Conservation (phyloP, 257 asterid species). For the Nicotiana tabacum region DNA sequence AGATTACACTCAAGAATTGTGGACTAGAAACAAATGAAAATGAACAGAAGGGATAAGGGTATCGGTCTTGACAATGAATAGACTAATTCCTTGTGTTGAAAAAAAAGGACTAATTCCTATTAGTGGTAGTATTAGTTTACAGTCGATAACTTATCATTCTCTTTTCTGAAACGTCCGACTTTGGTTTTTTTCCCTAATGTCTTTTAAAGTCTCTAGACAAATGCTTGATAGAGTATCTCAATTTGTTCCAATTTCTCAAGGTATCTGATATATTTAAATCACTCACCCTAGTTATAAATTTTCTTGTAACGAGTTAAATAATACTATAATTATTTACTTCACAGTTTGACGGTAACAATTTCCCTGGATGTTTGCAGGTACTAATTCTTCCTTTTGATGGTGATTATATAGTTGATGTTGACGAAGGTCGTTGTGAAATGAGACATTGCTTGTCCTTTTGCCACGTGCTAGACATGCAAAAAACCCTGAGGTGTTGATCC, state of each 20-base stretch:
- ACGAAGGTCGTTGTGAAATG: not conserved
- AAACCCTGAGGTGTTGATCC: not conserved
- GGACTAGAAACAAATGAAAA: not conserved
- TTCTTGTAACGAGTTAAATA: no score
- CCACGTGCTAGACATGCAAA: not conserved
- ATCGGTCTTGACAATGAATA: no score
- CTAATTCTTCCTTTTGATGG: not conserved
- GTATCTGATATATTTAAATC: no score
- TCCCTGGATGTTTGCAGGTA: not conserved
- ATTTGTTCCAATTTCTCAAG: not conserved
- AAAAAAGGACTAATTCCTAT: not conserved
- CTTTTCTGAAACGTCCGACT: no score
- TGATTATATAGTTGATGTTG: not conserved
- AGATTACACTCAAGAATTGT: not conserved
- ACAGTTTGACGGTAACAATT: not conserved
- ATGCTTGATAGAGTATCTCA: not conserved
- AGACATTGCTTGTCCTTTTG: not conserved
- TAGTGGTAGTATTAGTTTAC: no score
- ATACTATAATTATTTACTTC: not conserved
- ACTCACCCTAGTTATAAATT: not conserved
- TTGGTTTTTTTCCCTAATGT: no score
- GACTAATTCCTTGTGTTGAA: not conserved
- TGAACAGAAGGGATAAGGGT: not conserved
- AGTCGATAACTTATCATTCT: no score
- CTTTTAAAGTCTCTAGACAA: not conserved